Evolutionary conservation across 345 rosid genomes (phyloP).

Genomic region (Euphorbia lathyris): DNA sequence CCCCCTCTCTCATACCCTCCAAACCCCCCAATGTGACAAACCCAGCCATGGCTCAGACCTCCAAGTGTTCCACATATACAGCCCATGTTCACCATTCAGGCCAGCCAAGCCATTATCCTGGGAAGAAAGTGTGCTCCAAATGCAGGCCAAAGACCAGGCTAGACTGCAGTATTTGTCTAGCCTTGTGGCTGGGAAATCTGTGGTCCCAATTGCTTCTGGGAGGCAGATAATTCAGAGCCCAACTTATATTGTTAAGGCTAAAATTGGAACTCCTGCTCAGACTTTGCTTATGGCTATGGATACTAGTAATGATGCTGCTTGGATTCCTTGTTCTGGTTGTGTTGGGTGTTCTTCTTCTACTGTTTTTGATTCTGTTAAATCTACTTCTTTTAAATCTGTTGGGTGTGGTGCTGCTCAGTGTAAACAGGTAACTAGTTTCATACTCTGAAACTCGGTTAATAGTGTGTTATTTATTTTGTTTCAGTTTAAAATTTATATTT

Average conservation of each 20-base stretch:
- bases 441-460: background rate
- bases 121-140: conserved; percentile 70
- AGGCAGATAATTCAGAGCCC: conserved; percentile 76
- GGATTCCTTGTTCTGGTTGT: conserved; percentile 80
- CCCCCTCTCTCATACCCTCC: conserved; percentile 31
- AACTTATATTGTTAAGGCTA: conserved; percentile 66
- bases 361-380: conserved; percentile 44
- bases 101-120: conserved; percentile 57
- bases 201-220: conserved; percentile 91
- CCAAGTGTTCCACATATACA: conserved; percentile 63
- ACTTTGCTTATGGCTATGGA: conserved; percentile 83
- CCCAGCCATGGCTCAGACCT: conserved; percentile 62
- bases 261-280: conserved; percentile 84
- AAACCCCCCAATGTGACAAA: conserved; percentile 39
- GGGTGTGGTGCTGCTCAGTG: conserved; percentile 71
- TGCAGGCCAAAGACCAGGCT: conserved; percentile 64
- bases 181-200: conserved; percentile 58
- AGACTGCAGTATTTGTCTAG: conserved; percentile 67
- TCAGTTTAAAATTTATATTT: too few species aligned
- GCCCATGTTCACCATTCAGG: conserved; percentile 77
- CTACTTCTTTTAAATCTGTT: conserved; percentile 54
- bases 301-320: conserved; percentile 84
- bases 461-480: too few species aligned
- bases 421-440: conserved; percentile 52
- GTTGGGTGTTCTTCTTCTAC: conserved; percentile 67